These are phyloP conservation scores for Plasmodium fragile DNA, from an alignment of 169 alveolate species.

Conservation along the genomic window DNA sequence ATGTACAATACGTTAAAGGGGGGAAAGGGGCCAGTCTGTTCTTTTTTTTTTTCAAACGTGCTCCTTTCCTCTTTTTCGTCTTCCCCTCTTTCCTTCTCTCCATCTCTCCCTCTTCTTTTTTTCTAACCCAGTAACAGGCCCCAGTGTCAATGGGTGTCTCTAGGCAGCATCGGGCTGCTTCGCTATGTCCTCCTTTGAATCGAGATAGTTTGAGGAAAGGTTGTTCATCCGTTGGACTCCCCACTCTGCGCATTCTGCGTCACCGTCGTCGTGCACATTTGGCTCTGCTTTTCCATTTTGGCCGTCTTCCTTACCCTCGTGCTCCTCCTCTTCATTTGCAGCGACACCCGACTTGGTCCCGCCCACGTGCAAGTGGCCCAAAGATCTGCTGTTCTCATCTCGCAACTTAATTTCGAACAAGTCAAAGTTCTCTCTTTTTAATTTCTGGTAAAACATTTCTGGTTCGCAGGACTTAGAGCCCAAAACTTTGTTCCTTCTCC, in stretches of 20 bases:
- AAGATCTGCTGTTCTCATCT: conserved; percentile 34
- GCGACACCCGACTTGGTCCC: neutral
- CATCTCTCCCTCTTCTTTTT: neutral
- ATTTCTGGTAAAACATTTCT: conserved; percentile 44
- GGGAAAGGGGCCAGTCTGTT: neutral
- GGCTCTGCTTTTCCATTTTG: neutral
- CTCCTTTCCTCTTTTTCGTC: neutral
- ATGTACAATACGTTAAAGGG: neutral
- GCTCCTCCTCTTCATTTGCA: neutral
- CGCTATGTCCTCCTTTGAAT: conserved; percentile 3
- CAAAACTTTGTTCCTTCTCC: neutral
- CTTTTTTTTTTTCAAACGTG: neutral
- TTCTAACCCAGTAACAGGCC: neutral
- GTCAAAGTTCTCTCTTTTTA: conserved; percentile 26
- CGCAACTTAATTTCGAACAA: conserved; percentile 34
- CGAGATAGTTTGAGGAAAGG: conserved; percentile 2
- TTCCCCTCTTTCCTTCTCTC: neutral
- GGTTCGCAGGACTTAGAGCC: conserved; percentile 51
- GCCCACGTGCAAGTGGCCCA: neutral
- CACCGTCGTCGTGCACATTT: neutral
- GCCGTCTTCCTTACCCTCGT: neutral
- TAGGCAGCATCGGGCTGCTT: neutral
- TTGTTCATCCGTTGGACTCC: neutral
- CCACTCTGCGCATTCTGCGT: neutral
- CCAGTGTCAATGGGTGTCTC: neutral